phyloP scores from a whole-genome alignment of 371 early-diverging fungal species.

The Apophysomyces sp. region DNA sequence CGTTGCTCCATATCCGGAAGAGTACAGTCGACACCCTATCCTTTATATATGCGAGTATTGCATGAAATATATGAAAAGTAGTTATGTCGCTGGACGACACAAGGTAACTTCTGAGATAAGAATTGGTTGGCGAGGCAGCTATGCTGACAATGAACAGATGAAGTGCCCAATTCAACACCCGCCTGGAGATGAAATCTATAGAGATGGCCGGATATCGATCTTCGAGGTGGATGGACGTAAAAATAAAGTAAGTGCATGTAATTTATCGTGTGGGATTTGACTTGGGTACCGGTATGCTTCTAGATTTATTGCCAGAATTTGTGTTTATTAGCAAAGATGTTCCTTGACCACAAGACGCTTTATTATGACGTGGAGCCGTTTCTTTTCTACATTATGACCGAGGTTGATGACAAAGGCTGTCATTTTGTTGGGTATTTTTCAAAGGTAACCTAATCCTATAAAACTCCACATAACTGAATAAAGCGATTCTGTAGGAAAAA shows the following conservation, averaged over 20 bases:
- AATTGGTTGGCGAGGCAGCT: background rate
- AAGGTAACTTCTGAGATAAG: conserved; percentile 46
- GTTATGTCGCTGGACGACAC: conserved; percentile 62
- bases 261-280: too few relatives aligned
- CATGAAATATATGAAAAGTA: conserved; percentile 84
- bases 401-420: conserved; percentile 73
- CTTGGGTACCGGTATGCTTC: background rate
- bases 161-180: conserved; percentile 84
- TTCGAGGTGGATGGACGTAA: conserved; percentile 93
- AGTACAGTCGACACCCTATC: conserved; percentile 65
- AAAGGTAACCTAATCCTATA: conserved; percentile 53
- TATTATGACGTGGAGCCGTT: conserved; percentile 99
- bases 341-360: conserved; percentile 98
- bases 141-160: background rate
- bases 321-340: conserved; percentile 94
- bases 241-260: conserved; percentile 51
- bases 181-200: conserved; percentile 95
- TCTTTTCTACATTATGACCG: conserved; percentile 94
- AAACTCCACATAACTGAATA: background rate
- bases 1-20: conserved; percentile 94
- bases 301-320: conserved; percentile 91
- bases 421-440: conserved; percentile 98
- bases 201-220: conserved; percentile 73
- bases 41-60: conserved; percentile 96
- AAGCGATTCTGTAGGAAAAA: conserved; percentile 81